Evolutionary conservation across 192 early-diverging fungal genomes (phyloP), one percentile per base, ranked within the genome.

Genomic region (Podila epigama): DNA sequence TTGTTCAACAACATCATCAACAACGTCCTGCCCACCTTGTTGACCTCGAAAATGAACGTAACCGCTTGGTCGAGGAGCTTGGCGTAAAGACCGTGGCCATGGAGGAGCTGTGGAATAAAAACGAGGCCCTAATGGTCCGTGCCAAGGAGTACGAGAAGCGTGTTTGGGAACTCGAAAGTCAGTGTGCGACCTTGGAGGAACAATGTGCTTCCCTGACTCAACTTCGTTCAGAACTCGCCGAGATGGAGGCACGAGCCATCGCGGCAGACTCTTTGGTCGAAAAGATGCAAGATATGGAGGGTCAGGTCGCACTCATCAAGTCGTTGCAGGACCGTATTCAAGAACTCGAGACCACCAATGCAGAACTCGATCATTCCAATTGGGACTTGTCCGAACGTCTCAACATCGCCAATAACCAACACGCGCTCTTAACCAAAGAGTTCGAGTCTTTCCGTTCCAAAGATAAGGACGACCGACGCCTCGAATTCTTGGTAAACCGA

Each of bases 51-150:
- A 77, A 77, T 34, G 73, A 77, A 22, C 73, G 73, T 6, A 77
- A 64, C 40, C 73, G 73, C 22, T n/a, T 77, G 22, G 51, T 77
- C 4, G 73, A 77, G 16, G 73, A 77, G 28, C 60, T 77, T 9
- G 56, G 73, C 5, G 59, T 44, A 35, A 77, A 77, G 52, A 77
- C 73, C 0, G 73, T 77, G 27, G 65, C 73, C 7, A 77, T 67
- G 66, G 73, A 77, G 40, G 73, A 77, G 12, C 56, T 77, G 18
- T 77, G 73, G 73, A 77, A 77, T 44, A 77, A 77, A 56, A 77
- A 77, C 40, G 73, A 77, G 18, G 66, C 48, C 13, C 39, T 77
- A 39, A 68, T 64, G 65, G 54, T 77, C 33, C 73, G 73, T 8
- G 73, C 73, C 36, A 68, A 58, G 40, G 73, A 77, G 10, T 77